A percentile compares a stretch with the other conserved stretches of the same genome.
Evolutionary conservation across 495 filamentous ascomycete genomes (phyloP).

Genomic region (Trichoderma orchidacearum): DNA sequence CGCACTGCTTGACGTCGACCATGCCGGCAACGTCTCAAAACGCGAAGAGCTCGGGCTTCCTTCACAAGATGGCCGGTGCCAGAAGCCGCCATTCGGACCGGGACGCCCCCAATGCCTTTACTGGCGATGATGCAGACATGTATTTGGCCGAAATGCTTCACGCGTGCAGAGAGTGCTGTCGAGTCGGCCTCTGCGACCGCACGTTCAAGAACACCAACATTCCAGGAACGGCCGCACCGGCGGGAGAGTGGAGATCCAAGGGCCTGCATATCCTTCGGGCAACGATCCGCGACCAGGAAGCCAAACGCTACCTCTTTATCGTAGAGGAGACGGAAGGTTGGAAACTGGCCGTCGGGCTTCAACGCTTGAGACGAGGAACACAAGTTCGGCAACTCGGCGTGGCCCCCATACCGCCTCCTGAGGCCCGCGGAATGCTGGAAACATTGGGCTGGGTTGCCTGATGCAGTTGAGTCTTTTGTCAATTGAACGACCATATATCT

Average conservation of each 20-base stretch:
- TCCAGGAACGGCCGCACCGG: conserved; percentile 17
- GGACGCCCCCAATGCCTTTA: conserved; percentile 30
- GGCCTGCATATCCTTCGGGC: conserved; percentile 71
- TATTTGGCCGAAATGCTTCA: conserved; percentile 44
- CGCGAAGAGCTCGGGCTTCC: conserved; percentile 21
- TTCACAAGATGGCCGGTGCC: conserved; percentile 20
- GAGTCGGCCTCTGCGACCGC: conserved; percentile 16
- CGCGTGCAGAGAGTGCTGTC: conserved; percentile 49
- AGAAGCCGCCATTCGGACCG: conserved; percentile 26
- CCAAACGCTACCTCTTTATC: conserved; percentile 71
- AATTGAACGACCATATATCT: background rate
- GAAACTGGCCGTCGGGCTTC: conserved; percentile 79
- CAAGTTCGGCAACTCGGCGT: conserved; percentile 57
- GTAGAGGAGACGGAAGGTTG: conserved; percentile 73
- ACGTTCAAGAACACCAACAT: conserved; percentile 8
- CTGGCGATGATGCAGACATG: conserved; percentile 47
- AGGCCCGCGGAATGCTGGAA: conserved; percentile 46
- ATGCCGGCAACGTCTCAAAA: conserved; percentile 7
- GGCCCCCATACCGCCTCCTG: conserved; percentile 40
- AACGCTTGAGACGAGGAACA: conserved; percentile 56
- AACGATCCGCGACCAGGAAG: conserved; percentile 70
- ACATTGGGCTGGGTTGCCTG: conserved; percentile 39
- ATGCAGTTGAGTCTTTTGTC: background rate
- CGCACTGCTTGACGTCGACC: conserved; percentile 23
- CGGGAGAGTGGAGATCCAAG: conserved; percentile 33